Evolutionary conservation across 345 rosid genomes (phyloP).

Genomic region (Hibiscus trionum): DNA sequence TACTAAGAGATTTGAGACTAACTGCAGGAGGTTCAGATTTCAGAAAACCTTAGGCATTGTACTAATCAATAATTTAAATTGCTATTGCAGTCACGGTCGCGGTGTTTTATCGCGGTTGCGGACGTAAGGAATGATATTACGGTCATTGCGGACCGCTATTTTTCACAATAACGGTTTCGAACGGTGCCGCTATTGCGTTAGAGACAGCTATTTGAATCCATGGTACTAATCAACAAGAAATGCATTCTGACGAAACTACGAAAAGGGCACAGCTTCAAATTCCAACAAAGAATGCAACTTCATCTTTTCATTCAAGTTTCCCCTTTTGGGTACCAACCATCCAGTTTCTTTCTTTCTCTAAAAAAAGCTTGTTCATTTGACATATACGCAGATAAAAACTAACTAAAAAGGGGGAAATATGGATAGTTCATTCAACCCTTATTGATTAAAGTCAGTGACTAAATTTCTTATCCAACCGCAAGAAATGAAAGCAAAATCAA

Average conservation of each 20-base stretch:
- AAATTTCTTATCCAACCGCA: slow-evolving; percentile 3
- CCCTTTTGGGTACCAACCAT: not conserved
- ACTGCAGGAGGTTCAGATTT: not conserved
- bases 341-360: not conserved
- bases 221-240: not conserved
- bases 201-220: too few species aligned
- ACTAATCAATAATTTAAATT: not conserved
- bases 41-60: not conserved
- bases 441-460: not conserved
- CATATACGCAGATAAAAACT: not conserved
- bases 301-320: not conserved
- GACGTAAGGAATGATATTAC: too few species aligned
- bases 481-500: slow-evolving; percentile 10
- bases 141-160: too few species aligned
- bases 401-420: not conserved
- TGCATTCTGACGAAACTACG: not conserved
- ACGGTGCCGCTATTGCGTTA: too few species aligned
- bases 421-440: not conserved
- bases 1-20: not conserved
- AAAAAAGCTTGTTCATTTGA: not conserved
- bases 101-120: too few species aligned
- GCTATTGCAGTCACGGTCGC: too few species aligned
- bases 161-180: too few species aligned
- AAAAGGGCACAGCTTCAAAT: not conserved
- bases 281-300: not conserved